Evolutionary conservation across 805 yeast genomes (phyloP).

Genomic region (Nakazawaea holstii): DNA sequence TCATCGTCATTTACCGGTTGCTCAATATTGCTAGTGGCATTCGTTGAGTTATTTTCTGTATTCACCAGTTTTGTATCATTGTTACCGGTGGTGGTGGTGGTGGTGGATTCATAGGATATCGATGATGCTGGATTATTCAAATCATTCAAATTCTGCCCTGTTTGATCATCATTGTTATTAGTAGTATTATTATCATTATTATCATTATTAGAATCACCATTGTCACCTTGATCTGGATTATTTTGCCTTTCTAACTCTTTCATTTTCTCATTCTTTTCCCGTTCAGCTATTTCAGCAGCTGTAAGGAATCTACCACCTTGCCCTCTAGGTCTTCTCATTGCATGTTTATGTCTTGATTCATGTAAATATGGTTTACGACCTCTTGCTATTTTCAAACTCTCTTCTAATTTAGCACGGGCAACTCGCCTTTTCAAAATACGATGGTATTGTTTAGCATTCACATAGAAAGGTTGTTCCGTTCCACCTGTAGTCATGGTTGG

Average conservation of each 20-base stretch:
- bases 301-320: conserved; percentile 97
- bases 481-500: background rate
- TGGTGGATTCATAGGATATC: too few species aligned
- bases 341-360: conserved; percentile 97
- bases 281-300: conserved; percentile 83
- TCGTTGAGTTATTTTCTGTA: too few species aligned
- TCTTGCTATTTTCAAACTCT: conserved; percentile 76
- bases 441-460: conserved; percentile 96
- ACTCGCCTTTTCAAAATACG: conserved; percentile 88
- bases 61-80: too few species aligned
- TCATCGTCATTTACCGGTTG: too few species aligned
- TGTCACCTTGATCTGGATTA: background rate
- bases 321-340: conserved; percentile 98
- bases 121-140: too few species aligned
- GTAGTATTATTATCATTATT: too few species aligned
- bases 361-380: conserved; percentile 93
- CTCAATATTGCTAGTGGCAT: too few species aligned
- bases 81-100: too few species aligned
- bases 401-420: conserved; percentile 92
- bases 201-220: background rate
- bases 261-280: conserved; percentile 33
- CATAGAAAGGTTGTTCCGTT: conserved; percentile 88
- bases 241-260: conserved; percentile 10
- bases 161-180: too few species aligned
- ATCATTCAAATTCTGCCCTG: too few species aligned